Evolutionary conservation across 2,329 filamentous ascomycete species (phyloP).

Genomic region (Aspergillus quadricinctus): DNA sequence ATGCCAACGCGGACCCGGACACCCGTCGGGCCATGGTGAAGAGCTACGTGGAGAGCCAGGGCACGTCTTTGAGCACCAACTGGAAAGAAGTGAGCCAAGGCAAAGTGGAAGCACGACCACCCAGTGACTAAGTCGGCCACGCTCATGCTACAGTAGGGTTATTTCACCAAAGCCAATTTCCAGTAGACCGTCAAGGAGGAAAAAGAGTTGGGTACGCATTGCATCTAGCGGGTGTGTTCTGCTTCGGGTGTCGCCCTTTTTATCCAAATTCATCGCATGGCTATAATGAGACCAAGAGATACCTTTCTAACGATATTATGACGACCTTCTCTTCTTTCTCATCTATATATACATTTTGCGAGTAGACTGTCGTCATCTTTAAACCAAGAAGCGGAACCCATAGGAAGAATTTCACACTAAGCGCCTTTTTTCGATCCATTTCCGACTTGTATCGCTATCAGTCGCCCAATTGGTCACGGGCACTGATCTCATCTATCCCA

Average conservation of each 20-base stretch:
- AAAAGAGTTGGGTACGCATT: not conserved
- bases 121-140: constrained; percentile 15
- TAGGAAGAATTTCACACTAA: not conserved
- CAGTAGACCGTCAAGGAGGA: not conserved
- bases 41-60: constrained; percentile 90
- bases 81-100: constrained; percentile 76
- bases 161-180: not conserved
- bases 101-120: constrained; percentile 54
- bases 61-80: constrained; percentile 85
- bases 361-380: not conserved
- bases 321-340: not conserved
- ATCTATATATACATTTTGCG: not conserved
- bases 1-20: constrained; percentile 70
- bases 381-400: not conserved
- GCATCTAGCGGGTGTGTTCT: not conserved
- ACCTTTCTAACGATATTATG: not conserved
- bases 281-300: not conserved
- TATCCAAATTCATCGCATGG: not conserved
- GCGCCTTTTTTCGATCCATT: not conserved
- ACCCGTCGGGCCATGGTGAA: constrained; percentile 95
- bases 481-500: constrained; percentile 11
- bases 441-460: constrained; percentile 1
- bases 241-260: not conserved
- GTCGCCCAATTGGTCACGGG: not conserved
- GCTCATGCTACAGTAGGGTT: not conserved